These are phyloP conservation scores for Russula sp. DNA, from an alignment of 768 basidiomycete genomes.

Conservation along the genomic window DNA sequence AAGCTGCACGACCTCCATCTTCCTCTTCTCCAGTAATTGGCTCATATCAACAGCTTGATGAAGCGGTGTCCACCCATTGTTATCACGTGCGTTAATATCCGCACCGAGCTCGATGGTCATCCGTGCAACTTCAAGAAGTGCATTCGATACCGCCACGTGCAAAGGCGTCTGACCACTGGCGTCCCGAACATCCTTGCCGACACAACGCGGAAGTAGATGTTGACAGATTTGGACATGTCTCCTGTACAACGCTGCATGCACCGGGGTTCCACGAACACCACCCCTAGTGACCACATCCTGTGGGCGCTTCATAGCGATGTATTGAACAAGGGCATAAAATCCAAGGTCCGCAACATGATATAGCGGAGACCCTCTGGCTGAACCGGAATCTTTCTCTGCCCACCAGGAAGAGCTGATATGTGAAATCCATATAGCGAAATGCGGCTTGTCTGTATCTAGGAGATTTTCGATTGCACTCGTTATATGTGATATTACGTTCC, in stretches of 20 bases:
- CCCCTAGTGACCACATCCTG: background rate
- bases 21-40: background rate
- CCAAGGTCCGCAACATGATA: conserved; percentile 1
- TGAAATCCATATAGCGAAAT: background rate
- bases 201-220: background rate
- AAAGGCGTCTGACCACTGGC: background rate
- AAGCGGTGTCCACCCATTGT: background rate
- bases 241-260: background rate
- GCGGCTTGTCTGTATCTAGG: background rate
- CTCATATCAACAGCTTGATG: background rate
- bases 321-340: background rate
- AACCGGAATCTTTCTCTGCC: background rate
- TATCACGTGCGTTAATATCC: background rate
- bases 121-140: background rate
- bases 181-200: background rate
- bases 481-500: background rate
- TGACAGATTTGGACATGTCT: background rate
- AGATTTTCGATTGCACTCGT: background rate
- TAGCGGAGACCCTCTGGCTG: background rate
- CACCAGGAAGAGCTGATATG: conserved; percentile 4
- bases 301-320: background rate
- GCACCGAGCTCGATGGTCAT: background rate
- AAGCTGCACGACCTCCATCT: background rate
- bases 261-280: background rate
- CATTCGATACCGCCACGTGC: background rate